Evolutionary conservation across 2,329 filamentous ascomycete species (phyloP), one percentile per base, ranked within the genome.

Genomic region (Alternaria longipes): DNA sequence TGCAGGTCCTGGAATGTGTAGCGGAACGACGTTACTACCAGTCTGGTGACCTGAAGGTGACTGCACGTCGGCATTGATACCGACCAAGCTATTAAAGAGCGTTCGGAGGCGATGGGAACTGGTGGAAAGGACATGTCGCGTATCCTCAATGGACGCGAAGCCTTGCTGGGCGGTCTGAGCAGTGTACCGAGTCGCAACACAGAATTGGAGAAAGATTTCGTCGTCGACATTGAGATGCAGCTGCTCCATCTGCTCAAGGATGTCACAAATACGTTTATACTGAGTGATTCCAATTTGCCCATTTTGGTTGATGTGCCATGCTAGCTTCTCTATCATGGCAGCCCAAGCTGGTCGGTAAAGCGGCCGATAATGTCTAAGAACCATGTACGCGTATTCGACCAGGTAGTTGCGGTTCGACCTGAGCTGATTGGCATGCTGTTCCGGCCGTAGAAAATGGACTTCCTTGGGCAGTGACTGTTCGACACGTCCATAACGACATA

Each of bases 1-100:
- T 20, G 77, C 77, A 7, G 84, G 83, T 9, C 75, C 74, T 11
- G 89, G 79, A 12, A 80, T 74, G 38, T 81, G 77, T 8, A 83
- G 76, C 2, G 85, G 74, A 8, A 75, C 49, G 8, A 26, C 20
- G 42, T 52, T 24, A 11, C 26, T 24, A 11, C 26, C 18, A 18
- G 49, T 38, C 7, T 42, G 41, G 24, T 38, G 24, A 36, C 16
- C 22, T 4, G 32, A 28, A 30, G 16, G 41, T 54, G 56, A 41
- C 8, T 69, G 56, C 20, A 56, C 55, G 9, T 72, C 67, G 30
- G 56, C 41, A 34, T 66, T 63, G 16, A 66, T 63, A 46, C 65
- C 67, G 18, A 75, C 65, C 9, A 78, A 54, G 28, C 42, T 59
- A 42, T 70, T 69, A 61, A 78, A 78, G 4, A 72, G 53, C 3